Percentiles rank a stretch among this genome's conserved stretches.
Conservation (phyloP, 2,329 filamentous ascomycete species). For the Talaromyces sp. region DNA sequence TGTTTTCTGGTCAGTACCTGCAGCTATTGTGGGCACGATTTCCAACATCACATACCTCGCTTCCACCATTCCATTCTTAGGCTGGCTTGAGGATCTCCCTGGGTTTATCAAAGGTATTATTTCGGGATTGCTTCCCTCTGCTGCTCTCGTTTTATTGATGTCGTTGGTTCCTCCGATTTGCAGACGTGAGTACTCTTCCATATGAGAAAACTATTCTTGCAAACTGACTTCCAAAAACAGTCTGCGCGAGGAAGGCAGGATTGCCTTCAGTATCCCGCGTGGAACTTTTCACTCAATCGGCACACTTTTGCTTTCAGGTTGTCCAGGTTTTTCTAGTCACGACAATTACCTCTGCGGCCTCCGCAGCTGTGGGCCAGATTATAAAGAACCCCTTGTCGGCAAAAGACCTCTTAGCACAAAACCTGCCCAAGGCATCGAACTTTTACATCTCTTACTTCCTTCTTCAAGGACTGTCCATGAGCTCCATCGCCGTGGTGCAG, state of each 20-base stretch:
- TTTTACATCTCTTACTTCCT: slow-evolving; percentile 96
- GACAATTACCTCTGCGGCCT: slow-evolving; percentile 75
- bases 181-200: slow-evolving; percentile 50
- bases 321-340: slow-evolving; percentile 87
- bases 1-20: slow-evolving; percentile 75
- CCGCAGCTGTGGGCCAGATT: slow-evolving; percentile 62
- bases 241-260: slow-evolving; percentile 71
- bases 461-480: slow-evolving; percentile 76
- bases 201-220: slow-evolving; percentile 9
- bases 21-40: slow-evolving; percentile 77
- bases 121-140: slow-evolving; percentile 74
- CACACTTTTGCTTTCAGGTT: slow-evolving; percentile 68
- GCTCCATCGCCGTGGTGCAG: slow-evolving; percentile 67
- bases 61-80: slow-evolving; percentile 52
- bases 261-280: slow-evolving; percentile 73
- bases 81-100: slow-evolving; percentile 70
- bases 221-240: slow-evolving; percentile 30
- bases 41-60: slow-evolving; percentile 73
- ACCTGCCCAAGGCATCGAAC: slow-evolving; percentile 81
- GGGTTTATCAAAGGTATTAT: slow-evolving; percentile 66
- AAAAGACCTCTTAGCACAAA: slow-evolving; percentile 62
- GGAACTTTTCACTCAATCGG: slow-evolving; percentile 84
- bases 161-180: slow-evolving; percentile 77
- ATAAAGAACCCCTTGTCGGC: slow-evolving; percentile 57
- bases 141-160: slow-evolving; percentile 78